These are phyloP conservation scores for Polytolypa hystricis DNA, from an alignment of 2,329 filamentous ascomycete species.

Conservation along the genomic window DNA sequence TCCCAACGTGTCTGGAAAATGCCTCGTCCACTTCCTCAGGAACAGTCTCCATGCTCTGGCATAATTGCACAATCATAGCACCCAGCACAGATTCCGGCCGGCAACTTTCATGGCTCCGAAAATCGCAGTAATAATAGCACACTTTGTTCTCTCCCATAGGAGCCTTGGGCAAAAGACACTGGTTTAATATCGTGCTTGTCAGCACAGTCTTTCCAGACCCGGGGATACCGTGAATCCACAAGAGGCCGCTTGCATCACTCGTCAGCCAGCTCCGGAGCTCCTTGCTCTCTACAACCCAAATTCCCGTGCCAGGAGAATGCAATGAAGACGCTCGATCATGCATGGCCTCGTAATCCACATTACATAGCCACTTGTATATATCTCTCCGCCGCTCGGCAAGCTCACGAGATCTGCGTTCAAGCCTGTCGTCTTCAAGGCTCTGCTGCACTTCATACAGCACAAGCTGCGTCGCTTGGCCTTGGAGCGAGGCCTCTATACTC, in stretches of 20 bases:
- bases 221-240: conserved; percentile 6
- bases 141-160: background rate
- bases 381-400: background rate
- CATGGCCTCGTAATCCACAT: background rate
- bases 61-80: conserved; percentile 3
- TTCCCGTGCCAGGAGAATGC: background rate
- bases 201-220: conserved; percentile 4
- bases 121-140: conserved; percentile 6
- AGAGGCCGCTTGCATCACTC: background rate
- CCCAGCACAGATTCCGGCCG: conserved; percentile 2
- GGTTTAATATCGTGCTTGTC: conserved; percentile 3
- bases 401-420: background rate
- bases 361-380: conserved; percentile 2
- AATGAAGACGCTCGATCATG: conserved; percentile 4
- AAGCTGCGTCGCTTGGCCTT: conserved; percentile 1
- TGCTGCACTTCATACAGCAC: conserved; percentile 3
- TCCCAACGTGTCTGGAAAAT: conserved; percentile 2
- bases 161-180: conserved; percentile 2
- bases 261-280: background rate
- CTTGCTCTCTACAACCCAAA: conserved; percentile 1
- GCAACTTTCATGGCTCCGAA: conserved; percentile 3
- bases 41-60: background rate
- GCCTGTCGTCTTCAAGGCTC: conserved; percentile 1
- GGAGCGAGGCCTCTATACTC: conserved; percentile 1
- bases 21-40: background rate